Evolutionary conservation across 108 stramenopile genomes (phyloP), one percentile per base, ranked within the genome.

Genomic region (Cyclotella baltica): DNA sequence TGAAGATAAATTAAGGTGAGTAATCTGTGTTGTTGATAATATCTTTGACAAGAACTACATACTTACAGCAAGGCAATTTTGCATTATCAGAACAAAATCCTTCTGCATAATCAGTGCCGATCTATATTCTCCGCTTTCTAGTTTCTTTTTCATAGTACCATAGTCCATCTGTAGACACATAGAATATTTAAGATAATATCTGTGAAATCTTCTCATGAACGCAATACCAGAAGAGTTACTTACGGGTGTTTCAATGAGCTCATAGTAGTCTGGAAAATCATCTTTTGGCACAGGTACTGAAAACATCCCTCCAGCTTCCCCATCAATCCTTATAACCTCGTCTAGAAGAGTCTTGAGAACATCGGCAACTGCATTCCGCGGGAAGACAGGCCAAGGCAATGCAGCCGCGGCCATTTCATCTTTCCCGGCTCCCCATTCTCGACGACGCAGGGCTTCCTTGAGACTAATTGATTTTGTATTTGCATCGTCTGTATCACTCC

Each of bases 241-340:
- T 62, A 73, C 62, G 0, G 94, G 94, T 19, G 84, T 82, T 47
- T 88, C 83, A 55, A 96, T 89, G 30, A 88, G 74, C 55, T 96
- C 90, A 61, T 96, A 96, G 77, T 96, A 96, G 29, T 93, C 95
- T n/a, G 95, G 95, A 62, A 91, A 93, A 5, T 91, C 88, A 47
- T 93, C 90, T 64, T 70, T 81, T 28, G 92, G 88, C 43, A 96
- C 95, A 27, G 95, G 90, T 29, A 77, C 85, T 52, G 90, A 93
- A 58, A 96, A 93, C 46, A 92, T 62, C 11, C 94, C 94, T 48
- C 89, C 87, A 29, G 77, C 89, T 8, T 78, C 65, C 61, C 86
- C 67, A 56, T 95, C 94, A 51, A 87, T 76, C 78, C 88, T 87
- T 11, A 95, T 88, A 2, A 92, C 85, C 81, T 88, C 86, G 13